phyloP scores from a whole-genome alignment of 2,329 filamentous ascomycete genomes.

The Pezicula radicicola region DNA sequence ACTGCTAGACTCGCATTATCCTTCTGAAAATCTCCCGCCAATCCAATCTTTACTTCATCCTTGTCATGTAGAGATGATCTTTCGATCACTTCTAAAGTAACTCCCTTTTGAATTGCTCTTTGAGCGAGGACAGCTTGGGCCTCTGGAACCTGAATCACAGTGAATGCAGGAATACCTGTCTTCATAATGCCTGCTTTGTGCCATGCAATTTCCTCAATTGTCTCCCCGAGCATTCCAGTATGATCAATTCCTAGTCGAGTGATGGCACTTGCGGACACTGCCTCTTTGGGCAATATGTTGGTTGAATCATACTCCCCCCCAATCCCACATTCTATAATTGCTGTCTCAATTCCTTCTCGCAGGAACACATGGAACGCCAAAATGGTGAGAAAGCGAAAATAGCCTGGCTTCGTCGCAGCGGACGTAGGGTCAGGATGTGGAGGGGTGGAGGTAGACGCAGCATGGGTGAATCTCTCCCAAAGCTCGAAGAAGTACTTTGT shows the following conservation, averaged over 20 bases:
- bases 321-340: conserved; percentile 89
- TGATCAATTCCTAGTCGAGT: conserved; percentile 86
- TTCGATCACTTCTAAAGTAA: conserved; percentile 17
- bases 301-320: conserved; percentile 93
- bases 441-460: conserved; percentile 26
- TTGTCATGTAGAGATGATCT: conserved; percentile 37
- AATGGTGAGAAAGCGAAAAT: conserved; percentile 88
- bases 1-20: conserved; percentile 57
- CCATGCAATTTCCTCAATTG: conserved; percentile 82
- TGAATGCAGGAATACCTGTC: conserved; percentile 57
- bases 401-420: conserved; percentile 66
- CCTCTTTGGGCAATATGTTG: conserved; percentile 65
- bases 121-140: conserved; percentile 58
- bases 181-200: conserved; percentile 91
- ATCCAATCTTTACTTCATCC: conserved; percentile 39
- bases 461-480: conserved; percentile 50
- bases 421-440: conserved; percentile 12
- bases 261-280: conserved; percentile 64
- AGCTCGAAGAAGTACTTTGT: conserved; percentile 65
- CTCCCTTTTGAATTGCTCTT: conserved; percentile 44
- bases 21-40: conserved; percentile 53
- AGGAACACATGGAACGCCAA: conserved; percentile 85
- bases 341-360: conserved; percentile 69
- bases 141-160: conserved; percentile 51
- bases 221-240: conserved; percentile 73